A percentile compares a stretch with the other conserved stretches of the same genome.
Evolutionary conservation across 805 yeast species (phyloP).

Genomic region (Monosporozyma aerobia): DNA sequence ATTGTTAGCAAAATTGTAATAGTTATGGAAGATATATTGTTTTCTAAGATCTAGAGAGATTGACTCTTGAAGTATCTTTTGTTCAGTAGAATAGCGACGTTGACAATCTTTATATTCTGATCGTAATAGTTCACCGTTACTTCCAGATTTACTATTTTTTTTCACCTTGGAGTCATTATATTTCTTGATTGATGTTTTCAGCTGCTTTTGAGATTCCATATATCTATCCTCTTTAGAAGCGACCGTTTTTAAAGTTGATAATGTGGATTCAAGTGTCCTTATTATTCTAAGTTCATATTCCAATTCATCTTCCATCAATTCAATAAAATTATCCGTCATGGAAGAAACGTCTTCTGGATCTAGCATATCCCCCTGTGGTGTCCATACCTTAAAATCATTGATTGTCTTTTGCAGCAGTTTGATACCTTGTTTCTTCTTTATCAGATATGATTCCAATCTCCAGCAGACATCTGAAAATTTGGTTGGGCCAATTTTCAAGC

Average conservation of each 20-base stretch:
- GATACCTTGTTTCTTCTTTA: not conserved
- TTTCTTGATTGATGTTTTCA: conserved; percentile 10
- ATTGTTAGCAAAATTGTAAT: conserved; percentile 18
- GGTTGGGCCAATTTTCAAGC: not conserved
- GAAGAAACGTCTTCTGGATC: not conserved
- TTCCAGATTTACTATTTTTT: conserved; percentile 7
- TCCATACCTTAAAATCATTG: not conserved
- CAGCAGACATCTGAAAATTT: not conserved
- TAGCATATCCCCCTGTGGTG: not conserved
- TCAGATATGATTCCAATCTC: not conserved
- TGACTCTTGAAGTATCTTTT: conserved; percentile 17
- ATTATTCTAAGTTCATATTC: not conserved
- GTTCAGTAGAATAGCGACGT: conserved; percentile 13
- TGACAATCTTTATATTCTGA: conserved; percentile 17
- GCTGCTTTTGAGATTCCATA: not conserved
- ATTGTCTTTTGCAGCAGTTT: not conserved
- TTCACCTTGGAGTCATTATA: conserved; percentile 2
- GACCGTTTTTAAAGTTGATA: conserved; percentile 4
- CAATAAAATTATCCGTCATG: not conserved
- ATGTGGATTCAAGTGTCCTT: not conserved
- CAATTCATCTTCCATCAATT: not conserved
- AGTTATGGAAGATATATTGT: conserved; percentile 17
- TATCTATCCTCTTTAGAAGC: conserved; percentile 19
- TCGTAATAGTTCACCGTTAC: conserved; percentile 18
- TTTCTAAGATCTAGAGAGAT: conserved; percentile 19